Conservation (phyloP, 140 eudicot genomes). For the Oenanthe javanica region DNA sequence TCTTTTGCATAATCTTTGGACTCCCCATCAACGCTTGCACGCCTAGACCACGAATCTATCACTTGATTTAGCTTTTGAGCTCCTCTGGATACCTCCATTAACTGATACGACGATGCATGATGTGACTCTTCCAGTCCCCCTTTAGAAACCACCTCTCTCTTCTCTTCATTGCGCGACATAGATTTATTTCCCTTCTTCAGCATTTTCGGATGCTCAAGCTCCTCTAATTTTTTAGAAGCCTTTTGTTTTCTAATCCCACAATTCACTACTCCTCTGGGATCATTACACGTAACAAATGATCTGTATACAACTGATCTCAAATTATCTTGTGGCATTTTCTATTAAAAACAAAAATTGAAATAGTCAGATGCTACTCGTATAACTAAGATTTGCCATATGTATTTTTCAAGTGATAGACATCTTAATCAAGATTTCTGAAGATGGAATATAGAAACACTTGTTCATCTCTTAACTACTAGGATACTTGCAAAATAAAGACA, state of each 20-base stretch:
- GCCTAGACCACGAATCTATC: constrained; percentile 62
- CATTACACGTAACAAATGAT: constrained; percentile 92
- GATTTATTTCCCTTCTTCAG: constrained; percentile 19
- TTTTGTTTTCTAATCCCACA: constrained; percentile 56
- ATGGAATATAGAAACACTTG: constrained; percentile 19
- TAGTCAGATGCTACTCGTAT: constrained; percentile 32
- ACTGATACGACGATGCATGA: constrained; percentile 29
- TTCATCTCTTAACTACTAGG: constrained; percentile 27
- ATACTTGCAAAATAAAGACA: constrained; percentile 26
- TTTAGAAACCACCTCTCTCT: constrained; percentile 26
- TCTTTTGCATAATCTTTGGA: constrained; percentile 53
- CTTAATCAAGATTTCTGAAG: constrained; percentile 9
- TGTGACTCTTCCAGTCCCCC: constrained; percentile 21
- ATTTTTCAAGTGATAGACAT: constrained; percentile 11
- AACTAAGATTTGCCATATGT: constrained; percentile 20
- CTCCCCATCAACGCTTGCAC: constrained; percentile 24
- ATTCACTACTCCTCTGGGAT: constrained; percentile 82
- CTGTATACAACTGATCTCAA: constrained; percentile 63
- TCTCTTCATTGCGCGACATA: constrained; percentile 23
- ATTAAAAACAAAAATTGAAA: constrained; percentile 23
- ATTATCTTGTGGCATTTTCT: constrained; percentile 89
- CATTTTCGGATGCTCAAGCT: constrained; percentile 21
- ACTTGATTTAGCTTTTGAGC: constrained; percentile 59
- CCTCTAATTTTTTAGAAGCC: constrained; percentile 26
- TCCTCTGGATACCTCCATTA: constrained; percentile 58